Evolutionary conservation across 2,329 filamentous ascomycete species (phyloP).

Genomic region (Colletotrichum costaricense): DNA sequence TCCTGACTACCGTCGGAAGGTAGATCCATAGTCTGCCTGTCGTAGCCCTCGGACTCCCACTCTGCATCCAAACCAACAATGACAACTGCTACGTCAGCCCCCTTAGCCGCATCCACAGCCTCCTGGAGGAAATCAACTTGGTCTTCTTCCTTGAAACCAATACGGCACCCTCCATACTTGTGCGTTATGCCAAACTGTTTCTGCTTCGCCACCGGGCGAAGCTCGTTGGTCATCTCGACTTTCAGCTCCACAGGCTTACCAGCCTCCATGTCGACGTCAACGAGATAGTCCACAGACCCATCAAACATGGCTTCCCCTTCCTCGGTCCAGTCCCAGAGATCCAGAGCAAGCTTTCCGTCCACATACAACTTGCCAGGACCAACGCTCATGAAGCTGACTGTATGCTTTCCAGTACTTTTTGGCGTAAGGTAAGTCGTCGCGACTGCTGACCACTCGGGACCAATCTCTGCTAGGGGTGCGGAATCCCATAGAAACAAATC

Average conservation of each 20-base stretch:
- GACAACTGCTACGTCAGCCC: slow-evolving; percentile 75
- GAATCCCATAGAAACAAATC: slow-evolving; percentile 80
- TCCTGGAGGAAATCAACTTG: slow-evolving; percentile 71
- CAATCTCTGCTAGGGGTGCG: slow-evolving; percentile 68
- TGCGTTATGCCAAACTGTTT: slow-evolving; percentile 67
- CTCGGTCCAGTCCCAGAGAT: slow-evolving; percentile 77
- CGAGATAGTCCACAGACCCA: slow-evolving; percentile 72
- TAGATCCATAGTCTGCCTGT: slow-evolving; percentile 78
- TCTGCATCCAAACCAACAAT: slow-evolving; percentile 78
- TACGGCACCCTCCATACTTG: slow-evolving; percentile 77
- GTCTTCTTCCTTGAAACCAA: slow-evolving; percentile 77
- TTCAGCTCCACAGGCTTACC: slow-evolving; percentile 70
- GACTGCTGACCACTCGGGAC: slow-evolving; percentile 72
- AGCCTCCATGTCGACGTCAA: slow-evolving; percentile 69
- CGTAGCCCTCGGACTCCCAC: slow-evolving; percentile 82
- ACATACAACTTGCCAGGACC: slow-evolving; percentile 72
- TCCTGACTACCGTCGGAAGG: slow-evolving; percentile 72
- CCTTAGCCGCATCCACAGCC: slow-evolving; percentile 70
- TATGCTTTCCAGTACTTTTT: slow-evolving; percentile 69
- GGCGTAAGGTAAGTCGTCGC: slow-evolving; percentile 71
- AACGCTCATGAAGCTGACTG: slow-evolving; percentile 75
- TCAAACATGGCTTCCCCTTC: slow-evolving; percentile 79
- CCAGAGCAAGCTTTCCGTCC: slow-evolving; percentile 68
- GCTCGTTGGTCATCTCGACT: slow-evolving; percentile 74
- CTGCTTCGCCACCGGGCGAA: slow-evolving; percentile 71